Percentiles rank a stretch among this genome's conserved stretches.
Conservation (phyloP, 495 filamentous ascomycete genomes). For the Penicillium soppii region DNA sequence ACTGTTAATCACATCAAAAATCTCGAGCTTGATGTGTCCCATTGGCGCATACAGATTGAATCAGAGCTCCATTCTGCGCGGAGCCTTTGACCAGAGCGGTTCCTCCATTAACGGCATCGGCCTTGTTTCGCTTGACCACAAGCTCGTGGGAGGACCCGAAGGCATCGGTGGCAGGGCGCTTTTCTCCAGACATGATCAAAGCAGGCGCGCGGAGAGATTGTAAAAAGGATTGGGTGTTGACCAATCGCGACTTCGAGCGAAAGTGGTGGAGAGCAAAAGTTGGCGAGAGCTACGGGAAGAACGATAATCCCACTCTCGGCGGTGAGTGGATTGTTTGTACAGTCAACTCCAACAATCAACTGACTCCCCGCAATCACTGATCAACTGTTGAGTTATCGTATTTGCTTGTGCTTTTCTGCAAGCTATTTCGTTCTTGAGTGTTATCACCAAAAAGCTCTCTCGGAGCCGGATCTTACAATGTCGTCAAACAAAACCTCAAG, state of each 20-base stretch:
- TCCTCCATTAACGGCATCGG: constrained; percentile 60
- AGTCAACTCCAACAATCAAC: constrained; percentile 18
- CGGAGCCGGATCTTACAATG: constrained; percentile 36
- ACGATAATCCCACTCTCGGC: constrained; percentile 27
- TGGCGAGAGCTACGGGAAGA: constrained; percentile 29
- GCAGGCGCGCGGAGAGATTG: background rate
- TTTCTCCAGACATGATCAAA: constrained; percentile 79
- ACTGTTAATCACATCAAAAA: background rate
- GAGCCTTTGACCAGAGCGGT: constrained; percentile 64
- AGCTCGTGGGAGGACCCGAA: constrained; percentile 73
- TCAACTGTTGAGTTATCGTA: constrained; percentile 11
- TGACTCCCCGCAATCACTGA: constrained; percentile 26
- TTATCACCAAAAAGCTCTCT: background rate
- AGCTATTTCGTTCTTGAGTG: background rate
- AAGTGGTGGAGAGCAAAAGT: constrained; percentile 20
- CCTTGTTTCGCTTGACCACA: constrained; percentile 85
- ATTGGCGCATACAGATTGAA: constrained; percentile 71
- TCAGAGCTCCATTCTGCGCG: constrained; percentile 69
- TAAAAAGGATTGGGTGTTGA: background rate
- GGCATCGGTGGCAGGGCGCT: constrained; percentile 78
- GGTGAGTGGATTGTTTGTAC: constrained; percentile 14
- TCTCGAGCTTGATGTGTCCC: background rate
- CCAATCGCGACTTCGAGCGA: constrained; percentile 1
- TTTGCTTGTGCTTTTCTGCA: constrained; percentile 3
- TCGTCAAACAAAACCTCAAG: constrained; percentile 82